Percentiles rank a stretch among this genome's conserved stretches.
These are phyloP conservation scores for Phytophthora capsici DNA, from an alignment of 352 stramenopile species.

Conservation along the genomic window DNA sequence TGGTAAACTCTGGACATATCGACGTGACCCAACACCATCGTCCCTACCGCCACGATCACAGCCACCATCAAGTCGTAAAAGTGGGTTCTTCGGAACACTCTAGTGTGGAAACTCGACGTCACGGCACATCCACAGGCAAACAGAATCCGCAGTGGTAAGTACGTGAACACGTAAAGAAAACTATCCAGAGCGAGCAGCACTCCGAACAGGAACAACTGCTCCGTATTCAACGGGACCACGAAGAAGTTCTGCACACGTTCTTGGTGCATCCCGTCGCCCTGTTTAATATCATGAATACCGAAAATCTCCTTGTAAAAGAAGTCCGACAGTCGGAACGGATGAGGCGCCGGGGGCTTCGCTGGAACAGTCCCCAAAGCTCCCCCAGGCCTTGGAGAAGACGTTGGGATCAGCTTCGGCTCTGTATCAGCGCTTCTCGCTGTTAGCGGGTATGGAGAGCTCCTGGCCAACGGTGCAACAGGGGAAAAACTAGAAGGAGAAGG, in stretches of 20 bases:
- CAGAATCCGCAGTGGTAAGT: constrained; percentile 93
- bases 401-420: constrained; percentile 7
- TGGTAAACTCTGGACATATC: constrained; percentile 99
- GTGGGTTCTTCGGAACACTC: constrained; percentile 85
- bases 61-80: constrained; percentile 94
- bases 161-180: constrained; percentile 98
- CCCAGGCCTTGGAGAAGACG: constrained; percentile 7
- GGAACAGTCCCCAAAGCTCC: neutral
- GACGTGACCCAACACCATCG: constrained; percentile 80
- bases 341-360: constrained; percentile 36
- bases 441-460: constrained; percentile 34
- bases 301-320: constrained; percentile 90
- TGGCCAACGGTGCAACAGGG: constrained; percentile 28
- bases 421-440: constrained; percentile 17
- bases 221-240: constrained; percentile 71
- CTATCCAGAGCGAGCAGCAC: constrained; percentile 96
- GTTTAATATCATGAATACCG: constrained; percentile 82
- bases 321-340: constrained; percentile 69
- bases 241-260: constrained; percentile 88
- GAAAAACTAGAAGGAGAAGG: constrained; percentile 29
- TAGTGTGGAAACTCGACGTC: constrained; percentile 76
- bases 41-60: constrained; percentile 83
- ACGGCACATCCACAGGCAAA: constrained; percentile 76
- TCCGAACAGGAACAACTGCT: constrained; percentile 93
- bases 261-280: constrained; percentile 73